Evolutionary conservation across 345 rosid species (phyloP).

Genomic region (Bruguiera sexangula): DNA sequence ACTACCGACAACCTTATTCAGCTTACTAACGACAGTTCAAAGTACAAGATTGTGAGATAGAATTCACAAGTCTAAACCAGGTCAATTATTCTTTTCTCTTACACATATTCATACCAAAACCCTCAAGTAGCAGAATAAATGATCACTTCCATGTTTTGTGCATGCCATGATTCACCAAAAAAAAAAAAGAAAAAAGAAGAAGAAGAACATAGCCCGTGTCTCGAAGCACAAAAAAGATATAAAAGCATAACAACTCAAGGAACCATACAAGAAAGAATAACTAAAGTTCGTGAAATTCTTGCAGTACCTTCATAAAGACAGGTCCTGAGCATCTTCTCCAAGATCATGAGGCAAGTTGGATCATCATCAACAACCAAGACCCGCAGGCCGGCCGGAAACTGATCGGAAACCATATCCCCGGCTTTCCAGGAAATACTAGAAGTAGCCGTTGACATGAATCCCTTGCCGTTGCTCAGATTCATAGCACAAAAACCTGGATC

Average conservation of each 20-base stretch:
- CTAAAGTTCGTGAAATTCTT: not conserved
- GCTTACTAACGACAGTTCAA: constrained; percentile 11
- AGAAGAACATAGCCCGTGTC: constrained; percentile 3
- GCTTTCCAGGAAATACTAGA: constrained; percentile 50
- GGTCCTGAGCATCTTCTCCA: constrained; percentile 79
- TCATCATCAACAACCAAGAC: constrained; percentile 95
- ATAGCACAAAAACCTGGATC: constrained; percentile 36
- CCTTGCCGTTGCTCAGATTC: constrained; percentile 63
- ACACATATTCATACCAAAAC: constrained; percentile 14
- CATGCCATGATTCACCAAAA: not conserved
- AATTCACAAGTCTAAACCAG: constrained; percentile 17
- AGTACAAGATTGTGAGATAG: constrained; percentile 7
- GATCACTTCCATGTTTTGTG: constrained; percentile 8
- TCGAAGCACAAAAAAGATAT: constrained; percentile 9
- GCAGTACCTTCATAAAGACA: constrained; percentile 72
- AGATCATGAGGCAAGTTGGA: constrained; percentile 88
- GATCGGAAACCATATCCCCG: constrained; percentile 50
- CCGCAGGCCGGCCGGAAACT: constrained; percentile 77
- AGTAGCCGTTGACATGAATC: constrained; percentile 61
- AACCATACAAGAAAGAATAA: not conserved
- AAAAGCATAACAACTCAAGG: not conserved
- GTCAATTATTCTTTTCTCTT: not conserved
- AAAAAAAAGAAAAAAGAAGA: constrained; percentile 2
- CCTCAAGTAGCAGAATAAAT: constrained; percentile 20
- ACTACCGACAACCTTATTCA: constrained; percentile 5